Conservation (phyloP, 495 filamentous ascomycete genomes). For the Xylaria flabelliformis region DNA sequence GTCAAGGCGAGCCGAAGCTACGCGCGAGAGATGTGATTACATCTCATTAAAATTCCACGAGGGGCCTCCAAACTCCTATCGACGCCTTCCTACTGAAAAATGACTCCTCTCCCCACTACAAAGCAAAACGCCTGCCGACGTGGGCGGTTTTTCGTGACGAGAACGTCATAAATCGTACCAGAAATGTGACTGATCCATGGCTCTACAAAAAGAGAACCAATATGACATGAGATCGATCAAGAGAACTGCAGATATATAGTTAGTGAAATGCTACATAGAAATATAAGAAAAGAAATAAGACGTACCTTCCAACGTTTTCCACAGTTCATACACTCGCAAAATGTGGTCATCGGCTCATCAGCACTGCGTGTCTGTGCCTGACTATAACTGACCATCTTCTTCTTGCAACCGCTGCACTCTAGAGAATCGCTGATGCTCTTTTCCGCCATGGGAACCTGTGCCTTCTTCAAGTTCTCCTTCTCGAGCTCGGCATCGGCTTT, state of each 20-base stretch:
- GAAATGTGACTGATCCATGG: neutral
- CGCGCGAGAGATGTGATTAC: constrained; percentile 10
- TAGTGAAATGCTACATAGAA: constrained; percentile 3
- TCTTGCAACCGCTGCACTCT: constrained; percentile 85
- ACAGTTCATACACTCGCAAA: constrained; percentile 78
- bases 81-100: constrained; percentile 5
- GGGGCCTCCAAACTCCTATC: neutral
- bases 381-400: constrained; percentile 92
- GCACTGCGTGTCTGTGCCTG: constrained; percentile 96
- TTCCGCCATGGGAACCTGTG: constrained; percentile 88
- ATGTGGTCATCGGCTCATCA: constrained; percentile 90
- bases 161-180: constrained; percentile 23
- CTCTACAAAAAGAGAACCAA: constrained; percentile 1
- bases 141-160: constrained; percentile 11
- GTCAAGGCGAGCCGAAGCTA: constrained; percentile 12
- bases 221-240: constrained; percentile 22
- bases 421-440: constrained; percentile 85
- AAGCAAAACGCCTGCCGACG: constrained; percentile 26
- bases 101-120: constrained; percentile 9
- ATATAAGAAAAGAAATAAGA: constrained; percentile 12
- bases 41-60: constrained; percentile 12
- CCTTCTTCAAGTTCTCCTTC: constrained; percentile 93
- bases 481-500: constrained; percentile 71
- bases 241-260: constrained; percentile 30
- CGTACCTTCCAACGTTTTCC: constrained; percentile 78